Conservation (phyloP, 768 basidiomycete species). For the Collybiopsis luxurians region DNA sequence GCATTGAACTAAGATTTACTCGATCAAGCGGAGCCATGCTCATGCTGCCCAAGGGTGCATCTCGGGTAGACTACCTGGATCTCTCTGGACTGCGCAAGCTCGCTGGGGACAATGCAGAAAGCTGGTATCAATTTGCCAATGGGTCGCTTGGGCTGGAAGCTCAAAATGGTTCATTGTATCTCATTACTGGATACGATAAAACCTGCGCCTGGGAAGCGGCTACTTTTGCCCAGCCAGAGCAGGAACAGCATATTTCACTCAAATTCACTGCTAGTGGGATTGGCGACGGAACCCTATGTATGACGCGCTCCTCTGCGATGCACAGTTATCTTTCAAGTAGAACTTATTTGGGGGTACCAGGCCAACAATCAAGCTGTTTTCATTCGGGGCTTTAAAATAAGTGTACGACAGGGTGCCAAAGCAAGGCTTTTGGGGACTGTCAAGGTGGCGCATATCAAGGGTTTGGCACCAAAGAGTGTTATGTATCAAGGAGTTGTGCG, state of each 20-base stretch:
- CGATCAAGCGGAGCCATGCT: slow-evolving; percentile 15
- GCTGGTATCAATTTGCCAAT: slow-evolving; percentile 16
- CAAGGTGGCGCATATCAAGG: too few relatives aligned
- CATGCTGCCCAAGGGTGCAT: slow-evolving; percentile 15
- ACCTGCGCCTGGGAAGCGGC: slow-evolving; percentile 22
- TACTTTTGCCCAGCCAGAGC: slow-evolving; percentile 9
- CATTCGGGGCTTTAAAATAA: not conserved
- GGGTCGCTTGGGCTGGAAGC: slow-evolving; percentile 10
- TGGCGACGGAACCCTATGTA: not conserved
- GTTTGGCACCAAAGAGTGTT: too few relatives aligned
- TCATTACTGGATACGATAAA: slow-evolving; percentile 24
- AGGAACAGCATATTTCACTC: not conserved
- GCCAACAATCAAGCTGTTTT: not conserved
- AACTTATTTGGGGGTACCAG: not conserved
- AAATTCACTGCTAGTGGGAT: not conserved
- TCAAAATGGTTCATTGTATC: slow-evolving; percentile 22
- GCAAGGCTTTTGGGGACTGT: not conserved
- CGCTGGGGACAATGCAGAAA: slow-evolving; percentile 13
- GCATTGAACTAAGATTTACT: not conserved
- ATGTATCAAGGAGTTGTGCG: not conserved
- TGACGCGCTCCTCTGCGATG: not conserved
- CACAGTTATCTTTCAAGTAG: not conserved
- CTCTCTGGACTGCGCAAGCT: slow-evolving; percentile 5
- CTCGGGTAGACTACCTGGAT: slow-evolving; percentile 8
- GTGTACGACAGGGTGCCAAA: not conserved